Conservation (phyloP, 1,284 basidiomycete species). For the Mycena sp. region DNA sequence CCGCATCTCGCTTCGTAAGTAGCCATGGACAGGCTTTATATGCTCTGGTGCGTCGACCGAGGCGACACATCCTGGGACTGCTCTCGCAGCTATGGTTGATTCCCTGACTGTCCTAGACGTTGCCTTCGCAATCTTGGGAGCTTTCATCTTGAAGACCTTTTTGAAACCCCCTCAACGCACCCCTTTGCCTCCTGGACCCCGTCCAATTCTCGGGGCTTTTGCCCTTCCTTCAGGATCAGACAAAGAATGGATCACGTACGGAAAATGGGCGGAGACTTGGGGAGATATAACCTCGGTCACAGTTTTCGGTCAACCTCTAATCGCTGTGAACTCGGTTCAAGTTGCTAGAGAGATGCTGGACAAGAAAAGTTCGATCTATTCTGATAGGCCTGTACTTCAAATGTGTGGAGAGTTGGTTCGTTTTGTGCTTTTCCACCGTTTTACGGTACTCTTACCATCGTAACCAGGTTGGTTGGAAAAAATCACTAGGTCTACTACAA, state of each 20-base stretch:
- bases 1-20: too few relatives aligned
- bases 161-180: not conserved
- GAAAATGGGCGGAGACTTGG: slow-evolving; percentile 22
- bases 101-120: not conserved
- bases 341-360: slow-evolving; percentile 38
- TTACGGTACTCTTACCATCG: not conserved
- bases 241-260: slow-evolving; percentile 25
- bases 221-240: slow-evolving; percentile 11
- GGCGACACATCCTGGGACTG: too few relatives aligned
- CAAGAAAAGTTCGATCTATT: slow-evolving; percentile 37
- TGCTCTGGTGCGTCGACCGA: too few relatives aligned
- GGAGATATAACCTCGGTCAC: slow-evolving; percentile 23
- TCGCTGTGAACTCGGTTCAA: slow-evolving; percentile 39
- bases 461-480: slow-evolving; percentile 36
- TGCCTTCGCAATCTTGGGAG: not conserved
- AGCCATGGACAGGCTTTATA: too few relatives aligned
- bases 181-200: slow-evolving; percentile 14
- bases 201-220: slow-evolving; percentile 4
- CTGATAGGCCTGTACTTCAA: slow-evolving; percentile 36
- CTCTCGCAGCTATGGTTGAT: slow-evolving; percentile 2
- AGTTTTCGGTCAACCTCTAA: slow-evolving; percentile 30
- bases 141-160: slow-evolving; percentile 1
- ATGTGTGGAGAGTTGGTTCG: slow-evolving; percentile 30
- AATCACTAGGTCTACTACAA: slow-evolving; percentile 29
- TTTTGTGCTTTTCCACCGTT: not conserved